These are phyloP conservation scores for Serendipita indica DNA, from an alignment of 768 basidiomycete species.

Conservation along the genomic window DNA sequence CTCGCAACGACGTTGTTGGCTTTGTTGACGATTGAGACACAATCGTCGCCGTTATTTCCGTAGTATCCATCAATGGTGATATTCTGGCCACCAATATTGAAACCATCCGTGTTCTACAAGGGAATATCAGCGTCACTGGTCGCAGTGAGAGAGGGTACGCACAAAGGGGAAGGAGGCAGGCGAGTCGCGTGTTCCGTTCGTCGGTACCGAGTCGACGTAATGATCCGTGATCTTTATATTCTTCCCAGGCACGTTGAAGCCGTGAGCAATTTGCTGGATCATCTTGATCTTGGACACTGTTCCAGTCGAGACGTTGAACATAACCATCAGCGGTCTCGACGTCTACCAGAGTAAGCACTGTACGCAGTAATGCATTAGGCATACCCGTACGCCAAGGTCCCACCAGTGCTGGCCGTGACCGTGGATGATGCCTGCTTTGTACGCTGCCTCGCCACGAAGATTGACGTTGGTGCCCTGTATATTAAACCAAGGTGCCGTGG, in stretches of 20 bases:
- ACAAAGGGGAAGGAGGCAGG: slow-evolving; percentile 22
- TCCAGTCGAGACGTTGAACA: slow-evolving; percentile 34
- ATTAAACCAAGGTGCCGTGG: slow-evolving; percentile 32
- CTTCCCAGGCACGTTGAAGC: slow-evolving; percentile 19
- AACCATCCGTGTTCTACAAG: slow-evolving; percentile 31
- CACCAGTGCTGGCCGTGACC: slow-evolving; percentile 38
- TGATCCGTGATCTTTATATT: slow-evolving; percentile 29
- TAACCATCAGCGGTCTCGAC: slow-evolving; percentile 31
- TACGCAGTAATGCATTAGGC: slow-evolving; percentile 13
- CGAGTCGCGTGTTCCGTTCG: slow-evolving; percentile 25
- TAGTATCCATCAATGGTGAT: slow-evolving; percentile 22
- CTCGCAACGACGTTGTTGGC: slow-evolving; percentile 31
- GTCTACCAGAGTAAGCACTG: neutral
- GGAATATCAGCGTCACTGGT: slow-evolving; percentile 21
- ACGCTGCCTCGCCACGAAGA: slow-evolving; percentile 28
- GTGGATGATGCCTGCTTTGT: slow-evolving; percentile 29
- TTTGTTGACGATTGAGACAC: slow-evolving; percentile 33
- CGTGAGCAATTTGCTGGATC: slow-evolving; percentile 31
- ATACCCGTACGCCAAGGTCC: slow-evolving; percentile 30
- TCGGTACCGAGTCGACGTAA: slow-evolving; percentile 28
- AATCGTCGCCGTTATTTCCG: slow-evolving; percentile 36
- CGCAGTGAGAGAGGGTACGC: neutral
- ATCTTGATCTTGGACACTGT: slow-evolving; percentile 27
- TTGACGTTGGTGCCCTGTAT: slow-evolving; percentile 29
- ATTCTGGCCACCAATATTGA: slow-evolving; percentile 18